Evolutionary conservation across 2,329 filamentous ascomycete genomes (phyloP), one percentile per base, ranked within the genome.

Genomic region (Zymoseptoria pseudotritici): DNA sequence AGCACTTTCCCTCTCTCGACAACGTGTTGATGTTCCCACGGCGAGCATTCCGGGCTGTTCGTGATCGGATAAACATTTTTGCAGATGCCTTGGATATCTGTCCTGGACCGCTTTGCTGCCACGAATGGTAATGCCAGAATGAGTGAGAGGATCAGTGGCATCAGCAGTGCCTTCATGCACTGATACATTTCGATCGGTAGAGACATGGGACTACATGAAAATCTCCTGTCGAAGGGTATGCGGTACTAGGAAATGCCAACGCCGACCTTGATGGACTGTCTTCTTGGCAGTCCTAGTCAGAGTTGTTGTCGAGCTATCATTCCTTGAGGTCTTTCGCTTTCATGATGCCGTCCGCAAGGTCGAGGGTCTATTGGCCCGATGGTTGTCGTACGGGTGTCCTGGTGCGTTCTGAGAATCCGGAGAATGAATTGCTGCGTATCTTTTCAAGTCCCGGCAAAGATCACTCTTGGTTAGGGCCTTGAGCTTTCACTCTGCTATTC

Each of bases 1-100:
- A 64, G 50, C 29, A 64, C n/a, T 46, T 53, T 49, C 26, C 50
- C 53, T 29, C 58, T 55, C 19, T 59, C 61, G 19, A 54, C 19
- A 10, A 56, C 42, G 6, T 62, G 56, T 53, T 52, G 21, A 11
- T 51, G 17, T 5, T 51, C 56, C 50, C 50, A 42, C 6, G 22
- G 53, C 5, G 50, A 31, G 19, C 61, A 62, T 11, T 46, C 36
- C 13, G 36, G 36, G 17, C 2, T 46, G 13, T n/a, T 13, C 3
- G 36, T n/a, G 13, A 46, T 46, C 36, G 36, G 36, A 46, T 17
- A 46, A 46, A 5, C 36, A 17, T 46, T 46, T 11, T 17, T 46
- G 36, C 36, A 46, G 17, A n/a, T 46, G 36, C 13, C 36, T 46
- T 46, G 36, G 11, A 17, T 46, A 11, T n/a, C 36, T 46, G 36